These are phyloP conservation scores for Acarospora socialis DNA, from an alignment of 2,329 filamentous ascomycete species.

Conservation along the genomic window DNA sequence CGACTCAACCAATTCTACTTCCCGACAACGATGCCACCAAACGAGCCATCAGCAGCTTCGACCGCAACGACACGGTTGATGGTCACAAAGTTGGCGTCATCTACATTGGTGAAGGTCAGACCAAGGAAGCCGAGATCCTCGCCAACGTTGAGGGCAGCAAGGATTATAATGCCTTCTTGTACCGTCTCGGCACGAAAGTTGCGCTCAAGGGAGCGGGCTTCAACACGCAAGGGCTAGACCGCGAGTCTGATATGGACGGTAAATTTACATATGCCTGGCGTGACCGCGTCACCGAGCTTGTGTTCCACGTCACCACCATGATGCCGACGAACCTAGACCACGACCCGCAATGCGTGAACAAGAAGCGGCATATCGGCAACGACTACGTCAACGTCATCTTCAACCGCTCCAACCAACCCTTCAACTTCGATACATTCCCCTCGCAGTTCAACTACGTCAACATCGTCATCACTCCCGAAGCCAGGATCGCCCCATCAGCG, in stretches of 20 bases:
- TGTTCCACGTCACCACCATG: constrained; percentile 92
- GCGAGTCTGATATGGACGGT: constrained; percentile 62
- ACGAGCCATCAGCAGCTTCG: constrained; percentile 67
- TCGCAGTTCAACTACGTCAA: constrained; percentile 95
- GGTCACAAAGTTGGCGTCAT: constrained; percentile 92
- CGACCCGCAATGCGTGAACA: constrained; percentile 62
- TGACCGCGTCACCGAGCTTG: constrained; percentile 83
- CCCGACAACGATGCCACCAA: constrained; percentile 57
- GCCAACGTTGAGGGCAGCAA: constrained; percentile 73
- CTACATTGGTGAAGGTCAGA: constrained; percentile 82
- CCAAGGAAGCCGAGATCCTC: constrained; percentile 67
- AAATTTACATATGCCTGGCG: constrained; percentile 88
- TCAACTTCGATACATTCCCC: constrained; percentile 81
- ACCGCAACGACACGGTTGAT: constrained; percentile 78
- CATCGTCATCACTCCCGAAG: constrained; percentile 86
- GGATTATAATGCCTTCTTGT: constrained; percentile 77
- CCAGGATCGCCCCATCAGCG: constrained; percentile 52
- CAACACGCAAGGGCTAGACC: constrained; percentile 85
- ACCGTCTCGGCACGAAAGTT: constrained; percentile 67
- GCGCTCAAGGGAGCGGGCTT: constrained; percentile 69
- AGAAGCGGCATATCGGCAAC: constrained; percentile 93
- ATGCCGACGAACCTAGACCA: constrained; percentile 80
- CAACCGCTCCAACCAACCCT: constrained; percentile 85
- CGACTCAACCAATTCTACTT: constrained; percentile 58
- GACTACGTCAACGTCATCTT: constrained; percentile 97